These are phyloP conservation scores for Solanum pennellii DNA, from an alignment of 257 asterid genomes.

Conservation along the genomic window DNA sequence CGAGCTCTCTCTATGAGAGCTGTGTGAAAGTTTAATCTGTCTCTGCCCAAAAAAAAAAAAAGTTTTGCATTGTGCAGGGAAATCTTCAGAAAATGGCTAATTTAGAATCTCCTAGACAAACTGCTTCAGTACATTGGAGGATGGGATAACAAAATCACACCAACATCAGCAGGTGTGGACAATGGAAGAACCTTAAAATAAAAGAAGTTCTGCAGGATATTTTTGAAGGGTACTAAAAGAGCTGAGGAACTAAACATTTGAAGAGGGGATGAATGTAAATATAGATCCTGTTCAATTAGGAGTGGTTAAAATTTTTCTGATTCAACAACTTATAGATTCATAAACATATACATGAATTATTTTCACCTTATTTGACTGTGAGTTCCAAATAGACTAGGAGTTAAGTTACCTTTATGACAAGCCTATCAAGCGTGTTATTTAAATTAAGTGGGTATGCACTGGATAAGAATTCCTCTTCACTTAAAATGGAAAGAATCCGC, in stretches of 20 bases:
- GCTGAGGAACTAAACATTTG: background rate
- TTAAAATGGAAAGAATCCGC: slow-evolving; percentile 77
- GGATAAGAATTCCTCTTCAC: slow-evolving; percentile 95
- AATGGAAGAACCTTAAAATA: background rate
- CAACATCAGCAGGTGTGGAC: background rate
- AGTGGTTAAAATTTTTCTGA: background rate
- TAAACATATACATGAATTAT: background rate
- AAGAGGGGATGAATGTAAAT: background rate
- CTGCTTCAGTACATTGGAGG: background rate
- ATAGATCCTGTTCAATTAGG: background rate
- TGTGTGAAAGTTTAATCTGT: background rate
- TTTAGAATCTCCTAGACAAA: background rate
- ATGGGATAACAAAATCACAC: background rate
- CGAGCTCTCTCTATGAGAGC: background rate
- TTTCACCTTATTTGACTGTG: background rate
- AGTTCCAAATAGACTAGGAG: background rate
- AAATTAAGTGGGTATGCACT: slow-evolving; percentile 44
- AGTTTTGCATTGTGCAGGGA: background rate
- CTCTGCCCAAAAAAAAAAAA: background rate
- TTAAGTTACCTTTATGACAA: slow-evolving; percentile 77
- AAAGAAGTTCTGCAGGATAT: background rate
- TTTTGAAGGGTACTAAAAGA: background rate
- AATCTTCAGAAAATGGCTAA: background rate
- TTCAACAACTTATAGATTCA: background rate
- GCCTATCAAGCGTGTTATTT: slow-evolving; percentile 59